phyloP scores from a whole-genome alignment of 306 rosid genomes.

The Vachellia pachyceras region DNA sequence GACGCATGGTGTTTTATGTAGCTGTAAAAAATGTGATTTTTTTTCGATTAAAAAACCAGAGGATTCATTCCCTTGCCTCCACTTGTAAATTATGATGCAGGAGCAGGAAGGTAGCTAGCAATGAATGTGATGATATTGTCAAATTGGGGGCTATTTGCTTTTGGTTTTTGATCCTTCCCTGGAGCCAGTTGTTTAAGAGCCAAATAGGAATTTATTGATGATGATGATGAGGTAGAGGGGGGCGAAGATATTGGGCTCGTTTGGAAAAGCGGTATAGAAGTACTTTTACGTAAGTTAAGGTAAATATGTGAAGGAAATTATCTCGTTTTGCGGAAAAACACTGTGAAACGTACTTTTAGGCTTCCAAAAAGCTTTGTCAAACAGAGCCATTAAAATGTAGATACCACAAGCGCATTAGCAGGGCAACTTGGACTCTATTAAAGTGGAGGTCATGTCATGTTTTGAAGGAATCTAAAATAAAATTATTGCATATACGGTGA shows the following conservation, averaged over 20 bases:
- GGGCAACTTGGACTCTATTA: slow-evolving; percentile 40
- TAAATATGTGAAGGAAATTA: too few relatives aligned
- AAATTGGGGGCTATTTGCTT: slow-evolving; percentile 24
- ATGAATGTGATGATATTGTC: background rate
- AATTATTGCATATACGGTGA: background rate
- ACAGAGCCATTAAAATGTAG: too few relatives aligned
- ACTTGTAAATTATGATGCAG: background rate
- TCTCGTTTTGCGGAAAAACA: too few relatives aligned
- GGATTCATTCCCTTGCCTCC: too few relatives aligned
- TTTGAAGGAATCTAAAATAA: background rate
- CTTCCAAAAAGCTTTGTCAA: too few relatives aligned
- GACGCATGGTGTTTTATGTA: too few relatives aligned
- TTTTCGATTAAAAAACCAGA: too few relatives aligned
- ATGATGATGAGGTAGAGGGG: slow-evolving; percentile 19
- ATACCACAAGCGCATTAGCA: slow-evolving; percentile 40
- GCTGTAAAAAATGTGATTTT: too few relatives aligned
- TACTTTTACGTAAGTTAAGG: too few relatives aligned
- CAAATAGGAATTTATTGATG: slow-evolving; percentile 1
- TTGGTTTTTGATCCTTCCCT: slow-evolving; percentile 50
- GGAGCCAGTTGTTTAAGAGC: slow-evolving; percentile 42
- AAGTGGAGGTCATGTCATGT: slow-evolving; percentile 29
- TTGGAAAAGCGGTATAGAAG: too few relatives aligned
- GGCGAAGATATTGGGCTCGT: background rate
- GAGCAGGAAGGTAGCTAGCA: background rate
- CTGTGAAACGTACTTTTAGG: too few relatives aligned